A percentile compares a stretch with the other conserved stretches of the same genome.
These are phyloP conservation scores for Xylaria sp. DNA, from an alignment of 2,329 filamentous ascomycete genomes.

Conservation along the genomic window DNA sequence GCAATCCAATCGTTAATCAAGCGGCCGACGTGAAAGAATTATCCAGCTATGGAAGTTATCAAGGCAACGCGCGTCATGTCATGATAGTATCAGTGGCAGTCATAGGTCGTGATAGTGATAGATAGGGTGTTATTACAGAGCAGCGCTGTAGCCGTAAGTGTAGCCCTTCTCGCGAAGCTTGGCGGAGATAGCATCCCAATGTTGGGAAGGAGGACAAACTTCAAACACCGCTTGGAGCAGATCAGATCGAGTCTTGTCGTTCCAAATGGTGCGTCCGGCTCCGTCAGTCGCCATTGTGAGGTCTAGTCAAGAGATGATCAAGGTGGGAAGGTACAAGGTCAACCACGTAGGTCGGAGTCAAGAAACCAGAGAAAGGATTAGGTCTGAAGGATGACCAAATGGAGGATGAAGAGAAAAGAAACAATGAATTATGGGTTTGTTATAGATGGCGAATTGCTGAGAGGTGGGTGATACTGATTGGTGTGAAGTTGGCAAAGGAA, in stretches of 20 bases:
- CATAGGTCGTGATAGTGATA: not conserved
- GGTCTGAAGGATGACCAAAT: not conserved
- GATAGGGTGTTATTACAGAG: conserved; percentile 51
- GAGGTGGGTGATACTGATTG: not conserved
- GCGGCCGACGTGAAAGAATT: conserved; percentile 29
- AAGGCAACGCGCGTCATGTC: conserved; percentile 14
- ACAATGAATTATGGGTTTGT: not conserved
- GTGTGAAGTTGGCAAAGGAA: not conserved
- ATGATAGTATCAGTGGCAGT: not conserved
- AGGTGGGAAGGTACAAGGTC: not conserved
- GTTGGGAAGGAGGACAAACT: conserved; percentile 50
- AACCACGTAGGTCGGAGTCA: not conserved
- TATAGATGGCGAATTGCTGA: not conserved
- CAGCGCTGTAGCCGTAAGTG: conserved; percentile 53
- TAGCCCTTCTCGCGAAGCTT: conserved; percentile 52
- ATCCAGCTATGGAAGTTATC: conserved; percentile 17
- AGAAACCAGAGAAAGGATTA: not conserved
- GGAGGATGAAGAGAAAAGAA: not conserved
- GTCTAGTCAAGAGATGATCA: not conserved
- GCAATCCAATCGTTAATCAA: conserved; percentile 3
- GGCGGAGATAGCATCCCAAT: conserved; percentile 49
- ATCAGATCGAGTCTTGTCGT: conserved; percentile 52
- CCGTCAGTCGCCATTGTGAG: conserved; percentile 22
- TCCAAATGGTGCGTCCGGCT: conserved; percentile 40
- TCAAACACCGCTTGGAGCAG: conserved; percentile 54